Conservation (phyloP, 306 rosid genomes). For the Betula pendula region DNA sequence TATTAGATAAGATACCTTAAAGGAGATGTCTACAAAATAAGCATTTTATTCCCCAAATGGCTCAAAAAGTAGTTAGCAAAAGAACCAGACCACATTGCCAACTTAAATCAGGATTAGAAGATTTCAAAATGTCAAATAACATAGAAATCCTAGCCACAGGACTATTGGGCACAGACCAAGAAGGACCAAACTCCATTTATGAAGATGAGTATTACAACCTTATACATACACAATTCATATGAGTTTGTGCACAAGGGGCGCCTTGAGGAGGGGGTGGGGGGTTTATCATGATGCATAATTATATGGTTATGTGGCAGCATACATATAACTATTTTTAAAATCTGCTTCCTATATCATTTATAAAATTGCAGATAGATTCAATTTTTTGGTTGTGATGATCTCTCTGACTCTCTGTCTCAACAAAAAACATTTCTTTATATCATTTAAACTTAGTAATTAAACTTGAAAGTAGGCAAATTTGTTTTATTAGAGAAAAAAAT, state of each 20-base stretch:
- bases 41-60: not conserved
- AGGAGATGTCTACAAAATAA: not conserved
- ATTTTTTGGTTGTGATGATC: too few relatives aligned
- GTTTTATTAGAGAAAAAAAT: too few relatives aligned
- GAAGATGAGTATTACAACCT: not conserved
- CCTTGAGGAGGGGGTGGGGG: not conserved
- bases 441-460: too few relatives aligned
- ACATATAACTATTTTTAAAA: too few relatives aligned
- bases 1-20: slow-evolving; percentile 26
- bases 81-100: not conserved
- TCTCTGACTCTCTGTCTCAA: too few relatives aligned
- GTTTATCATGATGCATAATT: too few relatives aligned
- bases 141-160: not conserved
- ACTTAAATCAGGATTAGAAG: slow-evolving; percentile 13
- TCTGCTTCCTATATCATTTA: too few relatives aligned
- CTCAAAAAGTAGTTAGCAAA: not conserved
- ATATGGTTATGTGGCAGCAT: too few relatives aligned
- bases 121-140: slow-evolving; percentile 2
- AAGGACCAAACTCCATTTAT: not conserved
- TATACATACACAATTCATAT: not conserved
- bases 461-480: too few relatives aligned
- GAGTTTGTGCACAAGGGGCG: not conserved
- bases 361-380: too few relatives aligned
- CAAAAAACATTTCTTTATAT: too few relatives aligned
- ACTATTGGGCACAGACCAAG: not conserved